Evolutionary conservation across 208 protist species (phyloP), one percentile per base, ranked within the genome.

Genomic region (Sergeia podlipaevii): DNA sequence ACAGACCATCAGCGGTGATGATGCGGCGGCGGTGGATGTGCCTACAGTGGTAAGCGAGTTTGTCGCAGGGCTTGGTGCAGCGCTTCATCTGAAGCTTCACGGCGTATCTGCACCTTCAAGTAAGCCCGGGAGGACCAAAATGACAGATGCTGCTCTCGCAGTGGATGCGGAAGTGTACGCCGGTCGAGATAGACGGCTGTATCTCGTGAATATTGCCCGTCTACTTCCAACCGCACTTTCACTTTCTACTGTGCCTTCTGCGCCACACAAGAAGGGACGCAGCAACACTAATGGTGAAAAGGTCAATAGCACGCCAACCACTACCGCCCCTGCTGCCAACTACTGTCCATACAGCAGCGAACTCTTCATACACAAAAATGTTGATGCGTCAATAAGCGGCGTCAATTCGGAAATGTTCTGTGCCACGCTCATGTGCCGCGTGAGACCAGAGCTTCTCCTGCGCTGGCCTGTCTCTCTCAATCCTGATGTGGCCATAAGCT

Each of bases 141-240:
- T 49, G 58, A 52, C 6, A 57, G 57, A 39, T 36, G 38, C 26
- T 13, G 23, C 30, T 4, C 58, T 61, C 6, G 38, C 66, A 7
- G 17, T 50, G 13, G 54, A 61, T 5, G 28, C 45, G 11, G 27
- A 70, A 54, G 49, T 83, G 11, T 75, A 83, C 30, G 68, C 57
- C 11, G 82, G 82, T 6, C 36, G 49, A 0, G 88, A 95, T 28
- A 63, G 77, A 7, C 76, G 88, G 2, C 45, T 95, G 0, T 95
- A 95, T 45, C 44, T 92, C 1, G 23, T 89, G 5, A 70, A 71
- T 24, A 57, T 55, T 0, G 47, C 47, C 1, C 77, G 75, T 21
- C 49, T 93, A 4, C 59, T 90, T 45, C 86, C 86, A 15, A 37
- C 74, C 11, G 44, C 70, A n/a, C 17, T 69, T 50, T 68, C 60